Percentiles rank a stretch among this genome's conserved stretches.
These are phyloP conservation scores for Quaeritorhiza haematococci DNA, from an alignment of 371 early-diverging fungal genomes.

Conservation along the genomic window DNA sequence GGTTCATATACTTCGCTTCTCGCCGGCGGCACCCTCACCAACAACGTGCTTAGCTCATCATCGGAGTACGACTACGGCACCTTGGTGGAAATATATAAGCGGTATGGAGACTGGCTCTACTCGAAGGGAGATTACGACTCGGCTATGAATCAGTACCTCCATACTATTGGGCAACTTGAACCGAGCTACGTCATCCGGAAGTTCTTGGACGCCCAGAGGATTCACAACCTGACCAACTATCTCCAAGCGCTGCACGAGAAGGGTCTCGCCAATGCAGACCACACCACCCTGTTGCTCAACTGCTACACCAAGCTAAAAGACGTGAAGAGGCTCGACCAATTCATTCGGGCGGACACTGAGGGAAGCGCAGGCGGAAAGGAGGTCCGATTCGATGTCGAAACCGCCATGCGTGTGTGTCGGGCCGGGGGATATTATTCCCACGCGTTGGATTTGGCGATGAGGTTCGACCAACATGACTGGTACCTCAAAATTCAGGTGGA, in stretches of 20 bases:
- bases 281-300: conserved; percentile 90
- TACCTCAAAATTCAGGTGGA: conserved; percentile 81
- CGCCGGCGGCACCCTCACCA: conserved; percentile 54
- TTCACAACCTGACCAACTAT: conserved; percentile 82
- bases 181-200: conserved; percentile 93
- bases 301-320: conserved; percentile 94
- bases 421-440: conserved; percentile 84
- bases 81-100: conserved; percentile 82
- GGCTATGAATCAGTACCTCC: conserved; percentile 86
- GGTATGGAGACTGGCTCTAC: conserved; percentile 90
- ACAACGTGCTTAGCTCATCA: neutral
- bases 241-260: conserved; percentile 82
- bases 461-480: conserved; percentile 74
- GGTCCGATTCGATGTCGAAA: conserved; percentile 81
- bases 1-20: neutral
- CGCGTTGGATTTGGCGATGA: conserved; percentile 79
- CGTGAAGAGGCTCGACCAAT: conserved; percentile 71
- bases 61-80: conserved; percentile 7
- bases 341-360: conserved; percentile 58
- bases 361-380: neutral
- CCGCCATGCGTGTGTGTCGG: conserved; percentile 88
- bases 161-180: conserved; percentile 89
- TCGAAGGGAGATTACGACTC: conserved; percentile 82
- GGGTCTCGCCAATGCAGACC: conserved; percentile 83
- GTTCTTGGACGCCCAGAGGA: conserved; percentile 89